Evolutionary conservation across 1,284 basidiomycete genomes (phyloP).

Genomic region (Athelia sp.): DNA sequence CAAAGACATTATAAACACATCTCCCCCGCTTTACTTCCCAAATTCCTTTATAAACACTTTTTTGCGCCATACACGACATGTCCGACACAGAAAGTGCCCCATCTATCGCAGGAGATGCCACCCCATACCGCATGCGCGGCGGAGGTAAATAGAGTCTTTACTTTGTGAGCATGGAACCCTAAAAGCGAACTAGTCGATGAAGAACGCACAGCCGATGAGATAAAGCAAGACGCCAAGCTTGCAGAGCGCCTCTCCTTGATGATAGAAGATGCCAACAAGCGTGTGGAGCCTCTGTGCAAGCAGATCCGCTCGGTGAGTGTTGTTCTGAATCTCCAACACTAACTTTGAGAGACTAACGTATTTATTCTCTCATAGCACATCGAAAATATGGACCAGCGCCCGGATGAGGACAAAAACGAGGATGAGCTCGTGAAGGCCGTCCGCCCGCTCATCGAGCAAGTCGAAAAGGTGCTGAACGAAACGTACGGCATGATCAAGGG

Average conservation of each 20-base stretch:
- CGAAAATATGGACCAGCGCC: slow-evolving; percentile 25
- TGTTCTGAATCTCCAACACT: too few relatives aligned
- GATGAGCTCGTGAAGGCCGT: slow-evolving; percentile 28
- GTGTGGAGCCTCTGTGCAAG: slow-evolving; percentile 23
- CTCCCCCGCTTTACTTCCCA: too few relatives aligned
- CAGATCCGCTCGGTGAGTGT: slow-evolving; percentile 28
- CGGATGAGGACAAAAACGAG: slow-evolving; percentile 31
- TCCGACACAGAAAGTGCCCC: too few relatives aligned
- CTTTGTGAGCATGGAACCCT: too few relatives aligned
- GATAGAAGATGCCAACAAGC: slow-evolving; percentile 28
- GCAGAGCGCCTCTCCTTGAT: slow-evolving; percentile 25
- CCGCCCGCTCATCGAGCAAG: slow-evolving; percentile 29
- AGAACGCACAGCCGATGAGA: not conserved
- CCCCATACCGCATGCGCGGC: too few relatives aligned
- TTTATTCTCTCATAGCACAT: slow-evolving; percentile 28
- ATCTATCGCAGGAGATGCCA: too few relatives aligned
- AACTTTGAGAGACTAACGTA: too few relatives aligned
- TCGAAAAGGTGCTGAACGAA: slow-evolving; percentile 30
- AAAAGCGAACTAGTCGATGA: too few relatives aligned
- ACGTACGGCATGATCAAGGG: slow-evolving; percentile 28
- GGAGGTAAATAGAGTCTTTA: too few relatives aligned
- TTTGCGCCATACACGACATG: too few relatives aligned
- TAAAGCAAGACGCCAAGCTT: slow-evolving; percentile 22
- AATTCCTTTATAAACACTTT: too few relatives aligned
- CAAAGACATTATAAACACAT: too few relatives aligned